Base-by-base conservation (phyloP, 352 stramenopile genomes). In the Phytophthora sansomeana region DNA sequence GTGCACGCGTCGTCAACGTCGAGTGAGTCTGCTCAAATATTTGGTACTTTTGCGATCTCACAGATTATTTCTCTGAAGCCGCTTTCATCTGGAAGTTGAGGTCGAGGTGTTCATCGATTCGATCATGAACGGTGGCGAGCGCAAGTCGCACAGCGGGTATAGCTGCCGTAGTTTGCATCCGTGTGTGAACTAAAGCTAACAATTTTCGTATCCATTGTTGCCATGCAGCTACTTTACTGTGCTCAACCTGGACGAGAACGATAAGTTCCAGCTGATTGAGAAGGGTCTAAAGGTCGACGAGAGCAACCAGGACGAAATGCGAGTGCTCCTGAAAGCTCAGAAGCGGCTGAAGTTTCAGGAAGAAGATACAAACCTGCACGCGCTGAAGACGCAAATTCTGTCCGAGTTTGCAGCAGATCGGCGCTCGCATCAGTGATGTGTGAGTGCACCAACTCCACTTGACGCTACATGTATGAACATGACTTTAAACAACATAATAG, bases 1-100 rank as follows among this genome's bases (percentile, higher is more conserved):
- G 75, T 38, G 78, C 81, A 13, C 81, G 80, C 24, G 74, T 90
- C 16, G 72, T 75, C 48, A 78, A 70, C 50, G 81, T 88, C 3
- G 48, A 35, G 79, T 52, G 41, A 19, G 61, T 52, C 24, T 4
- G 16, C 17, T 16, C 21, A 8, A 5, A 21, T 7, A 9, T 55
- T 55, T 5, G 13, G 14, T 9, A 13, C 38, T 14, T 33, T 30
- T 32, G 11, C 21, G 4, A 21, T 0, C 38, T 17, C 1, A 41
- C 35, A 41, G 17, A 7, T 53, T 35, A 16, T 32, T 29, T 41
- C 38, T 29, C 43, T 44, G 42, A 51, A 83, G 75, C 35, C 72
- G 57, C 26, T 76, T 70, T 56, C 62, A 67, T 3, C 38, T 87
- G 7, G 78, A 87, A 49, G 74, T 87, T 19, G 78, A 85, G 57